phyloP scores from a whole-genome alignment of 352 stramenopile genomes.

The Pythium sukuiense region DNA sequence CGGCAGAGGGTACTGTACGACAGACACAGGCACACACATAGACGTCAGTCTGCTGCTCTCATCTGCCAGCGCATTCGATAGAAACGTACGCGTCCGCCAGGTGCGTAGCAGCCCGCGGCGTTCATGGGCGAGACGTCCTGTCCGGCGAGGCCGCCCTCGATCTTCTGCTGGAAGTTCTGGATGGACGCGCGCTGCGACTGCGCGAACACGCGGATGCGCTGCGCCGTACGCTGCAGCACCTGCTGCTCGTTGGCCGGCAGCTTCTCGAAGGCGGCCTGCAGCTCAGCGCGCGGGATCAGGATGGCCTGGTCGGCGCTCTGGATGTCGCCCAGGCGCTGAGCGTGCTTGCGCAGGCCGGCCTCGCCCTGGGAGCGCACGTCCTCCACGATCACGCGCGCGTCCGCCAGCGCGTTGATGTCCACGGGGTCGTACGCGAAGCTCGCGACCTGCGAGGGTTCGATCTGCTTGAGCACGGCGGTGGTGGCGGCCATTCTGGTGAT shows the following conservation, averaged over 20 bases:
- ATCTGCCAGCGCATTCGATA: neutral
- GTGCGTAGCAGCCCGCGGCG: conserved; percentile 96
- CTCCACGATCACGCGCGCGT: conserved; percentile 69
- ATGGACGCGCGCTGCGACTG: conserved; percentile 92
- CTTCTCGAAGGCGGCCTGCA: conserved; percentile 84
- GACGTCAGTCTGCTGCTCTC: neutral
- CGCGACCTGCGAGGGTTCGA: conserved; percentile 60
- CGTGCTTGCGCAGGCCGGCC: conserved; percentile 52
- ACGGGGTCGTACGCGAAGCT: conserved; percentile 84
- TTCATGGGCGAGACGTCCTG: conserved; percentile 88
- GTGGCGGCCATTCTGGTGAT: conserved; percentile 27
- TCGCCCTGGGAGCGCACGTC: conserved; percentile 56
- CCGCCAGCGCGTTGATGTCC: conserved; percentile 54
- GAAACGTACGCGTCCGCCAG: conserved; percentile 87
- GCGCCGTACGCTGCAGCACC: conserved; percentile 87
- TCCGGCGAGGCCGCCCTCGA: conserved; percentile 94
- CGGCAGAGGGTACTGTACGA: conserved; percentile 91
- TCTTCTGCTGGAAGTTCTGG: conserved; percentile 91
- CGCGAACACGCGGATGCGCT: conserved; percentile 92
- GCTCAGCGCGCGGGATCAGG: conserved; percentile 55
- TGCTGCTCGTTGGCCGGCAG: conserved; percentile 69
- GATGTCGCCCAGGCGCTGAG: conserved; percentile 68
- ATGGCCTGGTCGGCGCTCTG: conserved; percentile 38
- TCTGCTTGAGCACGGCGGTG: conserved; percentile 60
- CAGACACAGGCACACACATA: conserved; percentile 1